Conservation (phyloP, 1,139 yeast species). For the Zygosaccharomyces sapae region DNA sequence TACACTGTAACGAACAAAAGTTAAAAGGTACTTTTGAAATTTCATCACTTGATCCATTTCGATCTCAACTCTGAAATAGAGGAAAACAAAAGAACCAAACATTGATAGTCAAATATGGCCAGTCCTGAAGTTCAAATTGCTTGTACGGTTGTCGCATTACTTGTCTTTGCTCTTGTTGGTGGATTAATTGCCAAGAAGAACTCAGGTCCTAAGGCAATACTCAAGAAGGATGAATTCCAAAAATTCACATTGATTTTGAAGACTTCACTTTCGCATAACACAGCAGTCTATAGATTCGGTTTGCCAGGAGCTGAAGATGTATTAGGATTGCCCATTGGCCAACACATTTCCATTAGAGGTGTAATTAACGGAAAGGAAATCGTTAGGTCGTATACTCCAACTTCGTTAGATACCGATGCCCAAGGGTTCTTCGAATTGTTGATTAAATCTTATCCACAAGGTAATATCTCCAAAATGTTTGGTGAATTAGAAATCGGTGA, state of each 20-base stretch:
- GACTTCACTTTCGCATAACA: constrained; percentile 72
- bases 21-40: neutral
- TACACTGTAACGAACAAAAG: neutral
- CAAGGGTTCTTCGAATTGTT: constrained; percentile 82
- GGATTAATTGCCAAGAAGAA: constrained; percentile 1
- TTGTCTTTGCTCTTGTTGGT: constrained; percentile 3
- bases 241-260: constrained; percentile 82
- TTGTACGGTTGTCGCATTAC: neutral
- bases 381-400: constrained; percentile 90
- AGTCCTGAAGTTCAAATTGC: constrained; percentile 3
- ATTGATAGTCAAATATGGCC: neutral
- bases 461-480: constrained; percentile 78
- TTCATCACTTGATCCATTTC: neutral
- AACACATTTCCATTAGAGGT: constrained; percentile 79
- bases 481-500: constrained; percentile 69
- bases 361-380: constrained; percentile 75
- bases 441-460: constrained; percentile 88
- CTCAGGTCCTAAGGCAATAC: constrained; percentile 6
- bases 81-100: neutral
- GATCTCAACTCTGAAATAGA: neutral
- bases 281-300: constrained; percentile 81
- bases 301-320: constrained; percentile 71
- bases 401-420: constrained; percentile 75
- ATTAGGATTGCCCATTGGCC: constrained; percentile 92
- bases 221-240: constrained; percentile 56